Evolutionary conservation across 805 yeast species (phyloP).

Genomic region (Saccharomyces mikatae): DNA sequence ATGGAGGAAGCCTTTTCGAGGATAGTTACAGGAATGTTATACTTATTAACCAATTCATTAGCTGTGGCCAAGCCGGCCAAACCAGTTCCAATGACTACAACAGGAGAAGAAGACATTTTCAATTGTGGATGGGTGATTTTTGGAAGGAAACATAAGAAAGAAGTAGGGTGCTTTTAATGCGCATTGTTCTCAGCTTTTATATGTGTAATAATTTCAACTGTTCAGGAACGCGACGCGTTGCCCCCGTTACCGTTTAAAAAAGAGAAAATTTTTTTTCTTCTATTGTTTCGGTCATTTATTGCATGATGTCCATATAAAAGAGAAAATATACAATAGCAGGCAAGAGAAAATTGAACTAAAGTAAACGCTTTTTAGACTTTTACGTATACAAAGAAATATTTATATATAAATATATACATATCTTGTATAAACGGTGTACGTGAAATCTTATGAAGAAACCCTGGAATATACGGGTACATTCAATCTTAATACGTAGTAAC

Average conservation of each 20-base stretch:
- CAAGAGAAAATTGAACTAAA: neutral
- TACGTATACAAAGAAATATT: neutral
- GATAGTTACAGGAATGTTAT: conserved; percentile 36
- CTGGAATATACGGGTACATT: neutral
- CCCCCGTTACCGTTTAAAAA: neutral
- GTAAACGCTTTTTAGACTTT: neutral
- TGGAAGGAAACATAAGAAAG: neutral
- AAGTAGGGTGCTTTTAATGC: neutral
- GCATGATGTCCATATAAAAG: neutral
- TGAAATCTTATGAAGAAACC: neutral
- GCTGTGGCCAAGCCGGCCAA: conserved; percentile 47
- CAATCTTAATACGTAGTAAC: neutral
- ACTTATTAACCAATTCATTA: conserved; percentile 31
- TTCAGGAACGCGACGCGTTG: neutral
- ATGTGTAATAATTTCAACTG: neutral
- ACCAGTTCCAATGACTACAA: conserved; percentile 48
- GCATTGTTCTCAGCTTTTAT: neutral
- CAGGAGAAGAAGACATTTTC: conserved; percentile 16
- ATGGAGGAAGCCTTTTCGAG: conserved; percentile 42
- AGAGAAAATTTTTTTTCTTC: neutral
- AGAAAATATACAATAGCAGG: neutral
- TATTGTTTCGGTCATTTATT: neutral
- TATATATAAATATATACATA: neutral
- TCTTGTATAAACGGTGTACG: neutral
- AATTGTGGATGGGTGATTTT: neutral